Evolutionary conservation across 176 grass and related monocot genomes (phyloP), one percentile per base, ranked within the genome.

Genomic region (Tillandsia leiboldiana): DNA sequence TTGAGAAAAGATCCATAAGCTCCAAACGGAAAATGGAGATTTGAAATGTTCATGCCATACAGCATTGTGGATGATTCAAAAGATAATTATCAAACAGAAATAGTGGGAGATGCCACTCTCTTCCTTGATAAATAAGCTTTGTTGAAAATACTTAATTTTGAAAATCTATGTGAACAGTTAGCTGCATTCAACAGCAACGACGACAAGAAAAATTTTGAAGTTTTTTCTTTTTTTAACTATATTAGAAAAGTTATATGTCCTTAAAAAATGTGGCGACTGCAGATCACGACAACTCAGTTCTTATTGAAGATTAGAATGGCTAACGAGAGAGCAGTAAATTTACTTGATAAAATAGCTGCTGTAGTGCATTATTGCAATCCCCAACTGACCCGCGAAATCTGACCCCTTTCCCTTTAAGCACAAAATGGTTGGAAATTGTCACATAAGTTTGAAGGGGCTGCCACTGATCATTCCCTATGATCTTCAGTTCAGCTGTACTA

Each of bases 361-460:
- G 87, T 85, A 96, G 51, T 53, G 74, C 85, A 77, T 69, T 72
- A 66, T 96, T 91, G 70, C 87, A 96, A 10, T 86, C 80, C 18
- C 78, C 26, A n/a, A 87, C 66, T 15, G 51, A 72, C 53, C 82
- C 77, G 48, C 10, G 80, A 71, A 96, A 84, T 61, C 87, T 88
- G 24, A 96, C 68, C 70, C 82, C 82, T 58, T 74, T 83, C 69
- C 78, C 87, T 83, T 78, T 86, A 24, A 88, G 22, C 12, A 75
- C 48, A 72, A 91, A 88, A 63, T 84, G 80, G 69, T 91, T 79
- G 13, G 82, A 73, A 48, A 96, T 91, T 71, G 65, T 73, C 50
- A 84, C 87, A 33, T 83, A 91, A 48, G 68, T 59, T 74, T 91
- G 77, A 77, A 91, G 71, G 3, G 80, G 51, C 69, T 88, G 80